Evolutionary conservation across 768 basidiomycete species (phyloP).

Genomic region (Hericium rajendrae): DNA sequence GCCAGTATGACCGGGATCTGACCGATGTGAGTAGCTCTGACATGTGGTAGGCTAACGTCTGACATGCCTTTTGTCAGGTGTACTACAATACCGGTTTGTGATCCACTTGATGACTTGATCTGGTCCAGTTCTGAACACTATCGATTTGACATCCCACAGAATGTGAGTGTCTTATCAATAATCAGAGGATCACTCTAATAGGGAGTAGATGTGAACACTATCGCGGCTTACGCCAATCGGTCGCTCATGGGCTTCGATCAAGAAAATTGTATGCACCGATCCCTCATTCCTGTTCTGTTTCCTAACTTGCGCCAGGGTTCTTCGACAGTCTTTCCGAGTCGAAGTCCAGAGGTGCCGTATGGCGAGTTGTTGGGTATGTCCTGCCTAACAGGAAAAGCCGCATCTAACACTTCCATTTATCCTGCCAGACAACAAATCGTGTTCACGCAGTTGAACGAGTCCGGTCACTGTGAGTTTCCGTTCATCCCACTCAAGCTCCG

Average conservation of each 20-base stretch:
- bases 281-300: background rate
- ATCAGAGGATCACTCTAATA: background rate
- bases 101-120: no score
- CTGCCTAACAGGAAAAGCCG: background rate
- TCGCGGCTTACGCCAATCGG: conserved; percentile 33
- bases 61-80: conserved; percentile 20
- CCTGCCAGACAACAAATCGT: conserved; percentile 43
- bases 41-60: background rate
- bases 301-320: conserved; percentile 29
- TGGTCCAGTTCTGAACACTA: background rate
- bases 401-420: background rate
- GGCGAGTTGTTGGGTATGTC: conserved; percentile 43
- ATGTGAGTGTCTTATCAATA: background rate
- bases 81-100: conserved; percentile 41
- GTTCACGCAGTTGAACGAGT: conserved; percentile 37
- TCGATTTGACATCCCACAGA: conserved; percentile 1
- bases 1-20: conserved; percentile 48
- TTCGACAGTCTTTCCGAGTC: conserved; percentile 36
- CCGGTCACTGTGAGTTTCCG: conserved; percentile 25
- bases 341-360: conserved; percentile 36
- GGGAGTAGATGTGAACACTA: conserved; percentile 29
- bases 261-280: conserved; percentile 34
- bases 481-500: conserved; percentile 7
- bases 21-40: conserved; percentile 34
- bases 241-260: conserved; percentile 48